Evolutionary conservation across 169 alveolate species (phyloP), one percentile per base, ranked within the genome.

Genomic region (Plasmodium billcollinsi): DNA sequence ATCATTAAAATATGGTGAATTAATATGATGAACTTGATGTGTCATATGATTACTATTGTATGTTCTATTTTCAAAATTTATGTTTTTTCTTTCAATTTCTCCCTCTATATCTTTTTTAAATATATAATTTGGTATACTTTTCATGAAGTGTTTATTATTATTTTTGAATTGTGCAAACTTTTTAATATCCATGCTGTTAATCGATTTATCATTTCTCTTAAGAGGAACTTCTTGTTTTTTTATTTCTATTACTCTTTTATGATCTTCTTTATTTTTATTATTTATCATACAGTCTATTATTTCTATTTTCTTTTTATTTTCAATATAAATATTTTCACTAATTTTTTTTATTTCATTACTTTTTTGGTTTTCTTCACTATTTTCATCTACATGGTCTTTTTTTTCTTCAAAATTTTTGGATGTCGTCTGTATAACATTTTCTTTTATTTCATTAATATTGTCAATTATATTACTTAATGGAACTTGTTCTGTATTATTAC

Each of bases 221-320:
- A 11, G 24, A 20, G 76, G 14, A 24, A 14, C 73, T 21, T 45
- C 58, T 72, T 72, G 47, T 39, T 39, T 49, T 72, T 52, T 47
- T 15, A 39, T 45, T 59, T 74, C 88, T 24, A 26, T 29, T 65
- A 14, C 73, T 49, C 5, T 65, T 65, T 29, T 21, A 26, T n/a
- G 9, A 54, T 63, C 29, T 18, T 49, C 73, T 45, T 12, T 39
- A 24, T 33, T 59, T 29, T 74, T 74, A 39, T 50, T 74, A 61
- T 74, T 61, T 49, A 7, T 74, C 1, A 18, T 21, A 43, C 45
- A 33, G 18, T 74, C 59, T 8, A 73, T 63, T 58, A 58, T 8
- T 39, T 74, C 88, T 18, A 59, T 33, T 43, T 74, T 74, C 45
- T 74, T 74, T 58, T 59, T 74, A 39, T 45, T 58, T 4, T 74